These are phyloP conservation scores for Taxawa tesnikishii DNA, from an alignment of 2,329 filamentous ascomycete species.

Conservation along the genomic window DNA sequence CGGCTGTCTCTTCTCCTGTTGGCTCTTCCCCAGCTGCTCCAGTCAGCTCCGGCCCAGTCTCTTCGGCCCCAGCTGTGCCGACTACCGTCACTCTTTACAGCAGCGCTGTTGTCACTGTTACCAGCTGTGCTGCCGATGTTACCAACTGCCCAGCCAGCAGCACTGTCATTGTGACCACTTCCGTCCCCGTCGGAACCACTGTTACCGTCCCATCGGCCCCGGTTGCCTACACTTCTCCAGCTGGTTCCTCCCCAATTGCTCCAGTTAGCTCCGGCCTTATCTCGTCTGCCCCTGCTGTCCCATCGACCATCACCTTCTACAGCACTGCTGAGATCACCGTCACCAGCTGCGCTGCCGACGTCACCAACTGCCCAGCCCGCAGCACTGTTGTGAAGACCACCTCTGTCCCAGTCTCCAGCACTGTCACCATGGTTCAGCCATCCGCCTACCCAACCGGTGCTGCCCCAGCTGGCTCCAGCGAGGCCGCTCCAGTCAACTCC, in stretches of 20 bases:
- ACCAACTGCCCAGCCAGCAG: constrained; percentile 4
- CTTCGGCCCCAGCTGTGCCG: constrained; percentile 4
- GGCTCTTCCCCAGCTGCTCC: constrained; percentile 3
- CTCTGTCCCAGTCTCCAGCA: constrained; percentile 6
- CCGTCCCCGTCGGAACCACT: background rate
- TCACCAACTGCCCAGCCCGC: constrained; percentile 19
- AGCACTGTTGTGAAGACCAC: constrained; percentile 7
- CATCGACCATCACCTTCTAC: constrained; percentile 13
- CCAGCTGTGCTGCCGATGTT: constrained; percentile 6
- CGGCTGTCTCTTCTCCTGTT: constrained; percentile 11
- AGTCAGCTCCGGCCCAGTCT: constrained; percentile 1
- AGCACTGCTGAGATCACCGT: constrained; percentile 8
- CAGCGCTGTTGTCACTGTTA: constrained; percentile 9
- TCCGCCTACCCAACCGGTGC: constrained; percentile 17
- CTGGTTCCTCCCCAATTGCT: constrained; percentile 5
- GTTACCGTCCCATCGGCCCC: constrained; percentile 6
- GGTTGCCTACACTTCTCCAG: constrained; percentile 2
- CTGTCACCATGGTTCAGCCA: constrained; percentile 6
- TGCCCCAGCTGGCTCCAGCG: constrained; percentile 4
- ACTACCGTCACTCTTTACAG: constrained; percentile 8
- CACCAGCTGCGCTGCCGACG: constrained; percentile 6
- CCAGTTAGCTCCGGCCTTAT: constrained; percentile 5
- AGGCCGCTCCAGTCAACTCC: constrained; percentile 2
- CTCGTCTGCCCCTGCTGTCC: constrained; percentile 3
- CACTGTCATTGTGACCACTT: constrained; percentile 4